These are phyloP conservation scores for Miamiensis avidus DNA, from an alignment of 169 alveolate species.

Conservation along the genomic window DNA sequence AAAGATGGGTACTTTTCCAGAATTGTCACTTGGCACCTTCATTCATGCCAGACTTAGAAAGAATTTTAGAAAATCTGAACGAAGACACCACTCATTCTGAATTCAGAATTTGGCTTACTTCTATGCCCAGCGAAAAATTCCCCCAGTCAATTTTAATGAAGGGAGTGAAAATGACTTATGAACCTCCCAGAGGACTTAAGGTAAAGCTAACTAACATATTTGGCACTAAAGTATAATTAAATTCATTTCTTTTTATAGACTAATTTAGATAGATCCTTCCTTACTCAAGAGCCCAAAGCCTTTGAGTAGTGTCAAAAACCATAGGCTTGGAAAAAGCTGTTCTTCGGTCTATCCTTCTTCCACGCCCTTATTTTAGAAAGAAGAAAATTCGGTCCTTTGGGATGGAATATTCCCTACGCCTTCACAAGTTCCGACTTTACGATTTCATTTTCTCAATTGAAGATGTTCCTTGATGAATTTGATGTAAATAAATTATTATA, in stretches of 20 bases:
- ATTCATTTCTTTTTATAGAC: background rate
- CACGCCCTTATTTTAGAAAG: constrained; percentile 89
- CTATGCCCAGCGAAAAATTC: constrained; percentile 87
- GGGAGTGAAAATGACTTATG: constrained; percentile 92
- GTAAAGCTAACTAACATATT: constrained; percentile 77
- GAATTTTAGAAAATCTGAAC: constrained; percentile 71
- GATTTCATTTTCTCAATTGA: constrained; percentile 87
- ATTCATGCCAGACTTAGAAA: constrained; percentile 86
- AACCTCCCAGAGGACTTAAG: constrained; percentile 94
- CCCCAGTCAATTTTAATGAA: constrained; percentile 88
- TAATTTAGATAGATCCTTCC: constrained; percentile 37
- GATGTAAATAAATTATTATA: constrained; percentile 60
- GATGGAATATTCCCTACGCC: constrained; percentile 92
- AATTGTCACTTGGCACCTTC: constrained; percentile 84
- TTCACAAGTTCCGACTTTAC: constrained; percentile 84
- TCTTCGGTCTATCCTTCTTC: constrained; percentile 87
- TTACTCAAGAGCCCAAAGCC: constrained; percentile 60
- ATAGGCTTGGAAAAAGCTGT: constrained; percentile 73
- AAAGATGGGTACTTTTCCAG: constrained; percentile 83
- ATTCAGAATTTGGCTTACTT: constrained; percentile 93
- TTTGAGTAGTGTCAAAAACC: constrained; percentile 81
- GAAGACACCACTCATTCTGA: constrained; percentile 64
- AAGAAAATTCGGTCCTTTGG: constrained; percentile 90
- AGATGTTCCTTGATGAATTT: constrained; percentile 88
- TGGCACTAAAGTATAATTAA: constrained; percentile 15